These are phyloP conservation scores for Schrenkiella parvula DNA, from an alignment of 345 rosid species.

Conservation along the genomic window DNA sequence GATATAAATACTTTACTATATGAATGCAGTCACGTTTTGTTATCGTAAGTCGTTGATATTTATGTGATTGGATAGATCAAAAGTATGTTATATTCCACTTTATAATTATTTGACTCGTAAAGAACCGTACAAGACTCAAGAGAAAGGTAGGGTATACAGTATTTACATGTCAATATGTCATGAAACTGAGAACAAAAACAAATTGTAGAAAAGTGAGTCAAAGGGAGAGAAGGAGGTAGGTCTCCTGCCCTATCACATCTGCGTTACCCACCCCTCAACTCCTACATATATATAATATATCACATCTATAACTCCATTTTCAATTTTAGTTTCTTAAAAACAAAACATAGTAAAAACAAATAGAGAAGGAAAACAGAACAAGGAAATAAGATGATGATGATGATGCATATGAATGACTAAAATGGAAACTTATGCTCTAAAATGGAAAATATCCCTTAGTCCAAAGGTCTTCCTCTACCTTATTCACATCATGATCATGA, in stretches of 20 bases:
- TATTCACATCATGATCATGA: constrained; percentile 14
- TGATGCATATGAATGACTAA: constrained; percentile 26
- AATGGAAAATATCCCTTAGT: constrained; percentile 27
- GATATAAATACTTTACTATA: background rate
- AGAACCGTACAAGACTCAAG: background rate
- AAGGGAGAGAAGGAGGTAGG: constrained; percentile 20
- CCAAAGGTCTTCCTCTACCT: constrained; percentile 23
- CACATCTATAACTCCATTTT: background rate
- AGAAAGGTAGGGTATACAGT: background rate
- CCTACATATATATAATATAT: background rate
- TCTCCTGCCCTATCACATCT: constrained; percentile 9
- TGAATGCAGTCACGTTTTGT: background rate
- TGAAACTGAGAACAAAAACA: background rate
- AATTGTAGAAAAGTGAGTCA: constrained; percentile 21
- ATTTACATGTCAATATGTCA: constrained; percentile 2
- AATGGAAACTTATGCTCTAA: constrained; percentile 28
- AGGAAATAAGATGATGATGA: background rate
- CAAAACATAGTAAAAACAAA: constrained; percentile 2
- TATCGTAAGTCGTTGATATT: background rate
- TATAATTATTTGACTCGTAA: background rate
- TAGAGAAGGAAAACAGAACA: background rate
- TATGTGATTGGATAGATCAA: constrained; percentile 14
- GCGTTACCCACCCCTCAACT: background rate
- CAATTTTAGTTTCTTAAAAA: background rate
- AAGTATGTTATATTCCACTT: background rate